phyloP scores from a whole-genome alignment of 768 basidiomycete species.

The Serendipita sp. region DNA sequence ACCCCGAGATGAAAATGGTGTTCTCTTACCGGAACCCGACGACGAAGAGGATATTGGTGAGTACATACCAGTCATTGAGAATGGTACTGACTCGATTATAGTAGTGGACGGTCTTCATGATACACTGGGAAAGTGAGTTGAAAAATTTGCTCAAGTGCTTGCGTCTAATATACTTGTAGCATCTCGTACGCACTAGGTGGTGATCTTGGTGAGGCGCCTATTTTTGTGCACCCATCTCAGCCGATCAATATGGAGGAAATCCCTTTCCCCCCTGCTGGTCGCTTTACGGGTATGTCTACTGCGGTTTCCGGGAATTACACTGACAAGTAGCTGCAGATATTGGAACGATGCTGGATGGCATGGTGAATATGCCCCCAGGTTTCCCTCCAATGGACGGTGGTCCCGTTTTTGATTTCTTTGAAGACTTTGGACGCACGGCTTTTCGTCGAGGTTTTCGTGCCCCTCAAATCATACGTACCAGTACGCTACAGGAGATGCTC shows the following conservation, averaged over 20 bases:
- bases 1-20: conserved; percentile 20
- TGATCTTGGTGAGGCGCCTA: conserved; percentile 21
- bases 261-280: neutral
- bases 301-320: neutral
- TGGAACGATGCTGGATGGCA: neutral
- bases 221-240: neutral
- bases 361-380: neutral
- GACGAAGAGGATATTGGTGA: conserved; percentile 19
- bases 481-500: neutral
- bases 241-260: neutral
- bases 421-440: neutral
- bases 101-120: neutral
- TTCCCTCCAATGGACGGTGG: neutral
- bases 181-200: conserved; percentile 26
- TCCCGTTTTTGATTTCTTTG: neutral
- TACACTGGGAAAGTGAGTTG: neutral
- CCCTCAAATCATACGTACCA: conserved; percentile 3
- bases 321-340: neutral
- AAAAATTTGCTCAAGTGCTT: neutral
- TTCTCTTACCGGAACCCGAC: conserved; percentile 18
- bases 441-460: neutral
- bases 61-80: conserved; percentile 10
- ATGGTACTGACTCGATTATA: too few species aligned
- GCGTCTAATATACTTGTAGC: conserved; percentile 16
- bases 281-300: neutral